Evolutionary conservation across 192 early-diverging fungal genomes (phyloP), one percentile per base, ranked within the genome.

Genomic region (Coemansia sp.): DNA sequence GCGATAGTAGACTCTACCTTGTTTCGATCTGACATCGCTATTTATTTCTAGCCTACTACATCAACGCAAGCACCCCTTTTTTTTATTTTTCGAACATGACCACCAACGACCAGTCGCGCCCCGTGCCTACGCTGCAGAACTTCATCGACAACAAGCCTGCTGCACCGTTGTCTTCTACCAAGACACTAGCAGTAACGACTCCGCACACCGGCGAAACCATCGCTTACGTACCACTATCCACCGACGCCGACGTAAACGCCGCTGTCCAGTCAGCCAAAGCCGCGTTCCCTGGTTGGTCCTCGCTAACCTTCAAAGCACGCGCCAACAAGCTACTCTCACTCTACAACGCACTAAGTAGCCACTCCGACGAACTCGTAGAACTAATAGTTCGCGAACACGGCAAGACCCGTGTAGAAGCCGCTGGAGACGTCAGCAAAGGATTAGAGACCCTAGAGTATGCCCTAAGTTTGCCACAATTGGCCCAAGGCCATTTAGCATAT

Each of bases 371-470:
- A 69, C 80, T 94, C 14, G 89, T 87, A 0, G 87, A 84, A 48
- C 71, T 93, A 60, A 86, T 94, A 11, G 90, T 89, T 25, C 69
- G 79, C 28, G 92, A 94, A 71, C 91, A 94, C 64, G 92, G 92
- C 66, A 94, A 93, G 83, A 93, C 84, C 50, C 81, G 80, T 66
- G 70, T 82, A 0, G 92, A 94, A 69, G 91, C 91, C 7, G 49
- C 85, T 17, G 89, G 85, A 33, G 92, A 92, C 62, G 79, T 94
- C 48, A 68, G 79, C 59, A 93, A 93, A 68, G 92, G 91, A 16
- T 80, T 88, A 45, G 92, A 94, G 64, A 93, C 91, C 0, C 82
- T 94, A 34, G 91, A 93, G 66, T 93, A 89, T 58, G 89, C 91
- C 5, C 66, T 89, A 5, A 82, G 88, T 1, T 66, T 91, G 29